Conservation (phyloP, 73 alveolate species). For the Paramecium bursaria region DNA sequence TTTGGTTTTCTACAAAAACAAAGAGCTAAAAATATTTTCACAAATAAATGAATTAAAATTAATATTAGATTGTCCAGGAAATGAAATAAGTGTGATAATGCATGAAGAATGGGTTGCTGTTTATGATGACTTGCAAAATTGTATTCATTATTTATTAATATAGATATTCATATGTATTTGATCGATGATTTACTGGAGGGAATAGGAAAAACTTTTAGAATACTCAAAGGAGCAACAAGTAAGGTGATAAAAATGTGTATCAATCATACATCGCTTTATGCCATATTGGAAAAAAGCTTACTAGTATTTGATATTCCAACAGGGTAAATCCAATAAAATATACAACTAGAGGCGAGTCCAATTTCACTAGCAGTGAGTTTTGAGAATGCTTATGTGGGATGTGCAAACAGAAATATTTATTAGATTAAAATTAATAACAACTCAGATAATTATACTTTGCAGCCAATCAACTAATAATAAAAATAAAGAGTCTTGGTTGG, state of each 20-base stretch:
- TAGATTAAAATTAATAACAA: slow-evolving; percentile 12
- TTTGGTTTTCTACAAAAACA: neutral
- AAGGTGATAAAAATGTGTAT: neutral
- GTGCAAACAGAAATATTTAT: slow-evolving; percentile 7
- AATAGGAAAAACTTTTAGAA: slow-evolving; percentile 7
- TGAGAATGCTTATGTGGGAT: slow-evolving; percentile 48
- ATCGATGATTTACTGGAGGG: neutral
- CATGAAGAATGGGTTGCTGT: neutral
- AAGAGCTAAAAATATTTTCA: neutral
- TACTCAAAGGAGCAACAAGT: neutral
- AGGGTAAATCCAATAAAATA: slow-evolving; percentile 3
- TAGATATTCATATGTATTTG: slow-evolving; percentile 20
- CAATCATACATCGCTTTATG: slow-evolving; percentile 11
- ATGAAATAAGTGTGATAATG: neutral
- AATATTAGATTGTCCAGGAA: neutral
- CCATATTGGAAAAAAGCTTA: neutral
- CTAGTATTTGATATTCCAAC: neutral
- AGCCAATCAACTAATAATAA: neutral
- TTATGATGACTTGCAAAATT: slow-evolving; percentile 4
- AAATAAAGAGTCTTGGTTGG: neutral
- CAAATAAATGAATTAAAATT: slow-evolving; percentile 21
- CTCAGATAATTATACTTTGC: neutral
- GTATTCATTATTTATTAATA: neutral
- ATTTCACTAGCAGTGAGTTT: slow-evolving; percentile 6
- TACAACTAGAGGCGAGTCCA: slow-evolving; percentile 12